These are phyloP conservation scores for Leishmania major DNA, from an alignment of 208 protist genomes.

Conservation along the genomic window DNA sequence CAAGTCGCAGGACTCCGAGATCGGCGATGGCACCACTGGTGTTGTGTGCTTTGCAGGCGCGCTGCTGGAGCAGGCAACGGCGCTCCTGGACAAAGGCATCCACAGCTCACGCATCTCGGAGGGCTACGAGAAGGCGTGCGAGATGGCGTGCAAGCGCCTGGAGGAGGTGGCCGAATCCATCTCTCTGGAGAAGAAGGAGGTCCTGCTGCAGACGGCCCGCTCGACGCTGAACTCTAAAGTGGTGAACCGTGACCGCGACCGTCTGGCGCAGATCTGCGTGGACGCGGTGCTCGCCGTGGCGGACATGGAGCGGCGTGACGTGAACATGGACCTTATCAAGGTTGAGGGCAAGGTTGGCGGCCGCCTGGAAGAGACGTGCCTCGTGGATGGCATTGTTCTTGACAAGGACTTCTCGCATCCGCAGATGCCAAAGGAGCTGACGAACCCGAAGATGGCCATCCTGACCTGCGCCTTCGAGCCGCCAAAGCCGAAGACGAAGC, in stretches of 20 bases:
- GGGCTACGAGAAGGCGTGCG: constrained; percentile 98
- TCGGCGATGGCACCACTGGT: constrained; percentile 99
- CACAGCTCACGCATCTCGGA: constrained; percentile 99
- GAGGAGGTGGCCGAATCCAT: constrained; percentile 91
- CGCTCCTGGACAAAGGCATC: constrained; percentile 98
- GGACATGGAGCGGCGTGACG: constrained; percentile 98
- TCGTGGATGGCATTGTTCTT: constrained; percentile 98
- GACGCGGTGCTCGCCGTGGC: constrained; percentile 99
- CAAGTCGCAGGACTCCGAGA: constrained; percentile 99
- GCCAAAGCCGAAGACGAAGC: constrained; percentile 99
- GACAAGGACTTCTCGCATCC: constrained; percentile 99
- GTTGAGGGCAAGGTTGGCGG: constrained; percentile 98
- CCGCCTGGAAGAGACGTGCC: constrained; percentile 97
- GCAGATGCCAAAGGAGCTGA: constrained; percentile 95
- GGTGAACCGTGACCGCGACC: constrained; percentile 96
- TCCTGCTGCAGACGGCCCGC: constrained; percentile 96
- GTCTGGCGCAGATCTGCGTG: constrained; percentile 99
- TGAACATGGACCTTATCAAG: constrained; percentile 99
- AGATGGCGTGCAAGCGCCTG: constrained; percentile 95
- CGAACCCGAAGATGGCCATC: constrained; percentile 99
- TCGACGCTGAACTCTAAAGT: constrained; percentile 99
- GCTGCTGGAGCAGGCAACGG: constrained; percentile 97
- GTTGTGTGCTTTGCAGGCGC: constrained; percentile 99
- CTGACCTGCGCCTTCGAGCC: constrained; percentile 99
- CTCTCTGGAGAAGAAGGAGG: constrained; percentile 69